Evolutionary conservation across 176 grass and related monocot genomes (phyloP), one percentile per base, ranked within the genome.

Genomic region (Carex parvula): DNA sequence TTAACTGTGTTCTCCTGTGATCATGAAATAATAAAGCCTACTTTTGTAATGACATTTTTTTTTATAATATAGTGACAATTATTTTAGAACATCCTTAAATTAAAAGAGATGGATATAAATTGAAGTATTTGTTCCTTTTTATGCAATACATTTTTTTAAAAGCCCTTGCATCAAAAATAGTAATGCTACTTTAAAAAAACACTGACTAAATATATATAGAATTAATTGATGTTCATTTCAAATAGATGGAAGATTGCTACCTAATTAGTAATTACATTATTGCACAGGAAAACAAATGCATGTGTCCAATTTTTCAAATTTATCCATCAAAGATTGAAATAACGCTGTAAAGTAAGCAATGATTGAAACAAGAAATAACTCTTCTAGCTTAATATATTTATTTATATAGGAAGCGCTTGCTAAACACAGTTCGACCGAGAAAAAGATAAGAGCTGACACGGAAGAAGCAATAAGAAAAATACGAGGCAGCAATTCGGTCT

Each of bases 401-500:
- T 78, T 80, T 86, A 7, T 58, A 32, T 57, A 88, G 86, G 86
- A 79, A 76, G 42, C 81, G 9, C 37, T 88, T 60, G 44, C 59
- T 15, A 33, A 59, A 41, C 55, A 79, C 3, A 84, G 86, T 70
- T 84, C 71, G 14, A 58, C 57, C 4, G 86, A 84, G 48, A 84
- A 70, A 18, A 88, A 54, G 32, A 88, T 88, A 66, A 60, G 81
- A 55, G 24, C 17, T 2, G 80, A 83, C 32, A 88, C 86, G 1
- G 86, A 88, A 83, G 86, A 88, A 68, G 66, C 80, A 33, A 46
- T 88, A 55, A 50, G 42, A 62, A 84, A 68, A 48, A 44, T 84
- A 70, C 69, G 63, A 78, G 24, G 60, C 26, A 57, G 57, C 15
- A 44, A 60, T 39, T 88, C 54, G 39, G 30, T 41, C 21, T 88